Evolutionary conservation across 345 rosid genomes (phyloP).

Genomic region (Heritiera fomes): DNA sequence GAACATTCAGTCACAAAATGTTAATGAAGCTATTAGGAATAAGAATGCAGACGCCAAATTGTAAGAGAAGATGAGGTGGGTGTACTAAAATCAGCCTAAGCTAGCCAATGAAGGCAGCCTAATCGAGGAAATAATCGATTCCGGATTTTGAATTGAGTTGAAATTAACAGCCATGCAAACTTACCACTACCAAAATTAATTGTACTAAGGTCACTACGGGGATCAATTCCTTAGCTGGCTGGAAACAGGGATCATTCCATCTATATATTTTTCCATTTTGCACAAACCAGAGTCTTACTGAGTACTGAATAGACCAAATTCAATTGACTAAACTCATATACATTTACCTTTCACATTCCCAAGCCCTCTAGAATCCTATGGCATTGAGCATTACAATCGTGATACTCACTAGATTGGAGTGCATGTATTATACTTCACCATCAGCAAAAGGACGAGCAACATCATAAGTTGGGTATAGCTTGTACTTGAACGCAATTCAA

Average conservation of each 20-base stretch:
- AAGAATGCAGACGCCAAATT: neutral
- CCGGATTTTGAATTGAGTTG: neutral
- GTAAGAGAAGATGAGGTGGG: neutral
- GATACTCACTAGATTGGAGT: constrained; percentile 79
- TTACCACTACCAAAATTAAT: constrained; percentile 88
- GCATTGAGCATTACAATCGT: constrained; percentile 83
- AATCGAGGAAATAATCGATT: neutral
- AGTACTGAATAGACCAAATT: constrained; percentile 80
- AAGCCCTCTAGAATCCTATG: constrained; percentile 71
- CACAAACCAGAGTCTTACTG: constrained; percentile 88
- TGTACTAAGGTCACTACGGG: constrained; percentile 80
- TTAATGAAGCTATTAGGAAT: neutral
- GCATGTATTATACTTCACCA: constrained; percentile 73
- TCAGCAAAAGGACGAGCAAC: constrained; percentile 93
- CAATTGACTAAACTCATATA: constrained; percentile 75
- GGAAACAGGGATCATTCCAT: constrained; percentile 93
- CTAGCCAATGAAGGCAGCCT: no score
- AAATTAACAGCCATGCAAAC: constrained; percentile 13
- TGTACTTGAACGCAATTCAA: constrained; percentile 73
- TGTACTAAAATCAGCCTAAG: neutral
- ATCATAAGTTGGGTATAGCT: constrained; percentile 90
- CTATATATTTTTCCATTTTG: constrained; percentile 75
- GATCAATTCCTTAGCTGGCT: constrained; percentile 59
- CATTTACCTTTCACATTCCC: constrained; percentile 63
- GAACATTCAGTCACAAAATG: neutral